Evolutionary conservation across 2,329 filamentous ascomycete genomes (phyloP).

Genomic region (Diplodia scrobiculata): DNA sequence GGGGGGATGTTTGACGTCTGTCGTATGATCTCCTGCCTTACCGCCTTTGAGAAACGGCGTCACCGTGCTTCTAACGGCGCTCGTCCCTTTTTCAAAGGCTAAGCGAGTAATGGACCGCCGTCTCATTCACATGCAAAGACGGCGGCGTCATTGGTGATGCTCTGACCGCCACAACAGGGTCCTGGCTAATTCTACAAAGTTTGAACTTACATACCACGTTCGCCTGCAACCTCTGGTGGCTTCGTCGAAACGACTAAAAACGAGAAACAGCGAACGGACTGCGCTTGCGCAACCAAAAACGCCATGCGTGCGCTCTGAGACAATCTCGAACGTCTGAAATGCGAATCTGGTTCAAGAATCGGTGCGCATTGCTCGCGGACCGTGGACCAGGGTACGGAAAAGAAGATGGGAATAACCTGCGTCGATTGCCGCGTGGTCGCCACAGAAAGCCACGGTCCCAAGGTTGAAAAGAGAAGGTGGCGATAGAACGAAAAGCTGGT

Average conservation of each 20-base stretch:
- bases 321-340: constrained; percentile 26
- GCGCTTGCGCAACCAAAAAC: not conserved
- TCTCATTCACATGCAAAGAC: not conserved
- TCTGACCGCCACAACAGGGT: not conserved
- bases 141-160: not conserved
- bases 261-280: not conserved
- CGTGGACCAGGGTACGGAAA: not conserved
- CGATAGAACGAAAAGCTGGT: not conserved
- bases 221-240: not conserved
- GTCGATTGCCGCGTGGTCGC: not conserved
- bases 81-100: not conserved
- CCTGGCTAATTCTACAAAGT: constrained; percentile 1
- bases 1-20: not conserved
- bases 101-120: constrained; percentile 2
- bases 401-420: not conserved
- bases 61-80: too few species aligned
- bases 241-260: not conserved
- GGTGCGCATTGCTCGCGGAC: not conserved
- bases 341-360: constrained; percentile 19
- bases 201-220: constrained; percentile 7
- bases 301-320: not conserved
- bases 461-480: not conserved
- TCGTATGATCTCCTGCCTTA: not conserved
- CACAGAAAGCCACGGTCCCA: not conserved
- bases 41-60: constrained; percentile 1